Evolutionary conservation across 2,329 filamentous ascomycete genomes (phyloP).

Genomic region (Sphaceloma murrayae): DNA sequence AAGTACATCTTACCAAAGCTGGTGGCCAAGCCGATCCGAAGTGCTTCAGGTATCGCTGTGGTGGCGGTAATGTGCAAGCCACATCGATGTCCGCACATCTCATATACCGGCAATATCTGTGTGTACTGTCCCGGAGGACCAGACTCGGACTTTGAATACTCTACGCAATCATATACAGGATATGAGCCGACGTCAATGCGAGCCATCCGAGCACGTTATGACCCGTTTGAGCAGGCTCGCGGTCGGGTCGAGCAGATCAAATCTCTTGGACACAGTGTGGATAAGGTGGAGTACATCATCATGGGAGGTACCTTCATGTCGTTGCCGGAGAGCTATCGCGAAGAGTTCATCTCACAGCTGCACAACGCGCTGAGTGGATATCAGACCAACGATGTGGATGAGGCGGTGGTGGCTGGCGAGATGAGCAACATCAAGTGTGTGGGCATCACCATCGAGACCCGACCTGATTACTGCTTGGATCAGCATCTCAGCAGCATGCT

Average conservation of each 20-base stretch:
- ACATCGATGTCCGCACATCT: constrained; percentile 92
- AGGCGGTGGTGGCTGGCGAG: constrained; percentile 86
- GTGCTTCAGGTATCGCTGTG: constrained; percentile 92
- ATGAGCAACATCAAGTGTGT: constrained; percentile 98
- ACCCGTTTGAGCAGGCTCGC: constrained; percentile 93
- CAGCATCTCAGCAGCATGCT: constrained; percentile 95
- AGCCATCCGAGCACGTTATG: constrained; percentile 90
- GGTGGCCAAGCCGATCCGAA: constrained; percentile 92
- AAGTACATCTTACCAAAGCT: constrained; percentile 96
- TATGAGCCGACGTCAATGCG: constrained; percentile 99
- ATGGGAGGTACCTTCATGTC: constrained; percentile 99
- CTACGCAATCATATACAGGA: constrained; percentile 95
- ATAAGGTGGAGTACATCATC: constrained; percentile 99
- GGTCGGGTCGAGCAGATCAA: constrained; percentile 96
- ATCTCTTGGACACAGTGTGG: constrained; percentile 87
- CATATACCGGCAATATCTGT: constrained; percentile 97
- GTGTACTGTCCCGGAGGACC: constrained; percentile 97
- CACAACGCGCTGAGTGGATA: constrained; percentile 97
- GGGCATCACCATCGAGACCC: constrained; percentile 94
- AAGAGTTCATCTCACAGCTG: constrained; percentile 88
- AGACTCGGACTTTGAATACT: constrained; percentile 98
- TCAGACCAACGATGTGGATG: constrained; percentile 86
- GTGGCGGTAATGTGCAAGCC: constrained; percentile 99
- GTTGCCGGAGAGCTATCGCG: constrained; percentile 73
- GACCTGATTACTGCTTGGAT: constrained; percentile 92